phyloP scores from a whole-genome alignment of 1,139 yeast genomes.

The Yamadazyma triangularis region DNA sequence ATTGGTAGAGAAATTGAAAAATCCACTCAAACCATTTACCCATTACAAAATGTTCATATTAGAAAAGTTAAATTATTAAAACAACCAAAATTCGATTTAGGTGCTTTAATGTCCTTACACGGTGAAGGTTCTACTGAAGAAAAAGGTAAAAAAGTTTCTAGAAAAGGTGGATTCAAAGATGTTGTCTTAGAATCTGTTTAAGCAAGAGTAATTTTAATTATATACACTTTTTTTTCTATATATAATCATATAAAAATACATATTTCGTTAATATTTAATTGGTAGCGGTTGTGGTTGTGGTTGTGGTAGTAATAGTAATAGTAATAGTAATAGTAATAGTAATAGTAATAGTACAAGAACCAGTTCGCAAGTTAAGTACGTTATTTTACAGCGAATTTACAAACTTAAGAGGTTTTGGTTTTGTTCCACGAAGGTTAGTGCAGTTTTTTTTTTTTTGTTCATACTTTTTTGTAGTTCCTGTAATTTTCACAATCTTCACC shows the following conservation, averaged over 20 bases:
- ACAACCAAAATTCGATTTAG: slow-evolving; percentile 51
- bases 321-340: no score
- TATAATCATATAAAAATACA: slow-evolving; percentile 10
- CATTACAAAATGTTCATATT: slow-evolving; percentile 50
- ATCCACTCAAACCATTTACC: slow-evolving; percentile 48
- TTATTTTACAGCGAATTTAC: no score
- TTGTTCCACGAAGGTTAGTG: no score
- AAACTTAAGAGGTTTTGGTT: not conserved
- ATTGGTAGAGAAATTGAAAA: slow-evolving; percentile 52
- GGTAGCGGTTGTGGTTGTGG: no score
- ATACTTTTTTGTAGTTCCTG: no score
- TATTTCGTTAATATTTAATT: slow-evolving; percentile 6
- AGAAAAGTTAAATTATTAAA: slow-evolving; percentile 51
- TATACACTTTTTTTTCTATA: slow-evolving; percentile 5
- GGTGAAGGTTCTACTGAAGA: slow-evolving; percentile 50
- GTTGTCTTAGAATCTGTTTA: slow-evolving; percentile 48
- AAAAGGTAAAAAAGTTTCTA: slow-evolving; percentile 49
- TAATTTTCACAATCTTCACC: no score
- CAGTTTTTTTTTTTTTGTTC: no score
- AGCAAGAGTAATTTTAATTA: slow-evolving; percentile 8
- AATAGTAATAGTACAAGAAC: no score
- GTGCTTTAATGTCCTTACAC: slow-evolving; percentile 48
- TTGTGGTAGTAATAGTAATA: no score
- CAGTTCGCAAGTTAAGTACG: no score
- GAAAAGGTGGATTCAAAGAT: slow-evolving; percentile 47